A percentile compares a stretch with the other conserved stretches of the same genome.
Evolutionary conservation across 2,329 filamentous ascomycete genomes (phyloP).

Genomic region (Penicillium psychrosexuale): DNA sequence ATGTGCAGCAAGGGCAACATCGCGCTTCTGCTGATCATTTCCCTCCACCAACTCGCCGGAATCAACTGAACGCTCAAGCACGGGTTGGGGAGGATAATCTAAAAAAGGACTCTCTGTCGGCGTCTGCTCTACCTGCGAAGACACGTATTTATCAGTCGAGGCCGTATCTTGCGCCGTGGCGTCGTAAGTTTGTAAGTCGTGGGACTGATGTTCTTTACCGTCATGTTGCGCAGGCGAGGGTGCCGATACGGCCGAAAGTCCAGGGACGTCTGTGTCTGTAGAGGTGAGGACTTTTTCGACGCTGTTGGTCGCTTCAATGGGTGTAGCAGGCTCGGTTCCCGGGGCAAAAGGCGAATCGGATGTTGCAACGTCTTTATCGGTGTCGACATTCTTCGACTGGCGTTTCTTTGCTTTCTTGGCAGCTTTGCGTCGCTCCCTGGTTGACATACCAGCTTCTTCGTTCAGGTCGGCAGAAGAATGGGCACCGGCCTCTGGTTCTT

Average conservation of each 20-base stretch:
- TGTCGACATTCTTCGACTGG: slow-evolving; percentile 31
- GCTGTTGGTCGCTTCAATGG: neutral
- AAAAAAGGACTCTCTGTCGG: slow-evolving; percentile 31
- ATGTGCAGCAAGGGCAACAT: neutral
- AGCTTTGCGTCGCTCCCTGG: slow-evolving; percentile 46
- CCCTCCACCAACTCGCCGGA: slow-evolving; percentile 19
- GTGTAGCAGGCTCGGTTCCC: slow-evolving; percentile 13
- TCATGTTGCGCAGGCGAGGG: slow-evolving; percentile 40
- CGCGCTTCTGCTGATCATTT: slow-evolving; percentile 10
- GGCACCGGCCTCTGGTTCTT: slow-evolving; percentile 4
- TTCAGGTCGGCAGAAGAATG: neutral
- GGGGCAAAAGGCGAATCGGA: slow-evolving; percentile 4
- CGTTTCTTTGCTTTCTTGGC: slow-evolving; percentile 49
- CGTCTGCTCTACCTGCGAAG: slow-evolving; percentile 44
- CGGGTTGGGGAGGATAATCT: slow-evolving; percentile 33
- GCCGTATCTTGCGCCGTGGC: slow-evolving; percentile 37
- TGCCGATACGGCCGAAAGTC: slow-evolving; percentile 27
- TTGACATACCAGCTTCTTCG: slow-evolving; percentile 30
- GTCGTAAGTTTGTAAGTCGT: slow-evolving; percentile 38
- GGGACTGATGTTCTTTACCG: slow-evolving; percentile 47
- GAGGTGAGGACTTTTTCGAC: slow-evolving; percentile 16
- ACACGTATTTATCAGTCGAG: slow-evolving; percentile 47
- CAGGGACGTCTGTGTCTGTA: slow-evolving; percentile 19
- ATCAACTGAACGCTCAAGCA: slow-evolving; percentile 27
- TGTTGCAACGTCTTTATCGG: slow-evolving; percentile 15